Percentiles rank a stretch among this genome's conserved stretches.
Evolutionary conservation across 1,284 basidiomycete genomes (phyloP).

Genomic region (Sanghuangporus baumii): DNA sequence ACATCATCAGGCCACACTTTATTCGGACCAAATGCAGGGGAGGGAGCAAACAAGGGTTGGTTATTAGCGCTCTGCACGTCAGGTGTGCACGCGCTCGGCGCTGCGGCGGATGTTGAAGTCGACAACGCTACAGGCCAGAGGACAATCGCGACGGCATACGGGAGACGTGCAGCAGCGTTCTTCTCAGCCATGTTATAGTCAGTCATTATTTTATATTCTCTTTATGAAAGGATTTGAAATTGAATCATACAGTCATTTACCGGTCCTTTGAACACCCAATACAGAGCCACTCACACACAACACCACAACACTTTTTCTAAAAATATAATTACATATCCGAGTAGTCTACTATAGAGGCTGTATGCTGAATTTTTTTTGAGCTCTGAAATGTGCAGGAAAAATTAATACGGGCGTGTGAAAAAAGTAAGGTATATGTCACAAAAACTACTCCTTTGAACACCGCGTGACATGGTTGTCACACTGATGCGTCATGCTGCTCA

Average conservation of each 20-base stretch:
- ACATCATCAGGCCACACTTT: background rate
- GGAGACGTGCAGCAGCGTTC: slow-evolving; percentile 16
- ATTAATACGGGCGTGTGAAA: background rate
- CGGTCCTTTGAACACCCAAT: background rate
- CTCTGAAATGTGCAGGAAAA: background rate
- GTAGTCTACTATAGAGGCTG: background rate
- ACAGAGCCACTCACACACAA: background rate
- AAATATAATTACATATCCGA: background rate
- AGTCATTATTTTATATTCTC: slow-evolving; percentile 7
- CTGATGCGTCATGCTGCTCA: too few relatives aligned
- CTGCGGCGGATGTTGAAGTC: slow-evolving; percentile 23
- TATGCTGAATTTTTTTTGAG: background rate
- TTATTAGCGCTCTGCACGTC: slow-evolving; percentile 21
- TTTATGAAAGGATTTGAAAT: background rate
- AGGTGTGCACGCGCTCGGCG: slow-evolving; percentile 24
- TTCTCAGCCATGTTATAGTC: slow-evolving; percentile 22
- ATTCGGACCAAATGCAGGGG: background rate
- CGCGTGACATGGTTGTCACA: background rate
- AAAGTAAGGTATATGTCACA: background rate
- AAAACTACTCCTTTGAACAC: background rate
- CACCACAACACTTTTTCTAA: background rate
- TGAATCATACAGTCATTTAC: too few relatives aligned
- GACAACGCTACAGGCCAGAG: slow-evolving; percentile 22
- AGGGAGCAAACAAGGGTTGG: slow-evolving; percentile 18
- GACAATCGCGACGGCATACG: slow-evolving; percentile 23